A percentile compares a stretch with the other conserved stretches of the same genome.
Conservation (phyloP, 2,329 filamentous ascomycete species). For the Neoscytalidium dimidiatum region DNA sequence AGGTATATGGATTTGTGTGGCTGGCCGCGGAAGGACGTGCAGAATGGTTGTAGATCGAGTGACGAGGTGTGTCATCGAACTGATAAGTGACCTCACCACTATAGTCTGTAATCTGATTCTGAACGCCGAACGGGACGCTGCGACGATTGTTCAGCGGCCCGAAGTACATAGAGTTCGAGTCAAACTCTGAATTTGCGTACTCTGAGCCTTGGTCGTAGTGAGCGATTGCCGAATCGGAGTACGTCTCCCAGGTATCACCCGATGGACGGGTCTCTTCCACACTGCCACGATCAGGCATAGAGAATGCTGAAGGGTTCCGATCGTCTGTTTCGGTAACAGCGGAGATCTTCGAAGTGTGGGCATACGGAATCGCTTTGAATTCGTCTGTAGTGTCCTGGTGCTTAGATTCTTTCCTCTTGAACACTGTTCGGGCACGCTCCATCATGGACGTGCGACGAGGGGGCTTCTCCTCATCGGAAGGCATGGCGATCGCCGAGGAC, state of each 20-base stretch:
- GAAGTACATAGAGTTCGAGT: not conserved
- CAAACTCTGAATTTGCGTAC: not conserved
- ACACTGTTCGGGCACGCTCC: not conserved
- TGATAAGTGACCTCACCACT: conserved; percentile 6
- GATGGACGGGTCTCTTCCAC: not conserved
- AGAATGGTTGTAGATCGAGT: not conserved
- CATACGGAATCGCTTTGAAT: not conserved
- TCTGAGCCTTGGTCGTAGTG: not conserved
- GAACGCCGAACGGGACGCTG: conserved; percentile 19
- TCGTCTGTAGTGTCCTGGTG: not conserved
- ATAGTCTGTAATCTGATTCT: conserved; percentile 19
- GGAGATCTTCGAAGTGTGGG: not conserved
- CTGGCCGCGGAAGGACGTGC: not conserved
- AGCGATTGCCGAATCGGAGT: not conserved
- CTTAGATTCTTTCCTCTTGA: not conserved
- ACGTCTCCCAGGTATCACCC: conserved; percentile 1
- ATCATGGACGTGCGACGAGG: not conserved
- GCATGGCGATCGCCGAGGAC: not conserved
- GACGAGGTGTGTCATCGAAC: not conserved
- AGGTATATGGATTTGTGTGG: conserved; percentile 17
- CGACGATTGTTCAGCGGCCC: conserved; percentile 9
- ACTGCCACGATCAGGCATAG: not conserved
- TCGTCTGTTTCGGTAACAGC: not conserved
- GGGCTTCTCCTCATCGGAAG: not conserved
- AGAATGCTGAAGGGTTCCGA: not conserved